Conservation (phyloP, 1,284 basidiomycete genomes). For the Leccinum pachyderme region DNA sequence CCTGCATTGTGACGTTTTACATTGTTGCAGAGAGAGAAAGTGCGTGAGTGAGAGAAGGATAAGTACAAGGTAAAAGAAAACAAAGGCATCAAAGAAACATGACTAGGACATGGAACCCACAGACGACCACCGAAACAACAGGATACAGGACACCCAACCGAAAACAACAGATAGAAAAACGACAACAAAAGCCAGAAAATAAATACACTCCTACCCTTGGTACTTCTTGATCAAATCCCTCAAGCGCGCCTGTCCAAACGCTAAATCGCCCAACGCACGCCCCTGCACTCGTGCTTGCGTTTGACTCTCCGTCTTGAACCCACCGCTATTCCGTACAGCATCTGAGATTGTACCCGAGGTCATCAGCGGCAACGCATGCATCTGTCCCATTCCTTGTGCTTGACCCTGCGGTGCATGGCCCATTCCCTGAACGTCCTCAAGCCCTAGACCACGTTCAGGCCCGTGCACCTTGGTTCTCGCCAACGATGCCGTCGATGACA, state of each 20-base stretch:
- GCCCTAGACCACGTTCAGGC: constrained; percentile 18
- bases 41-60: background rate
- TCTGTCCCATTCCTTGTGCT: constrained; percentile 2
- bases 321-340: background rate
- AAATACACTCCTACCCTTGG: constrained; percentile 41
- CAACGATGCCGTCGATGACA: constrained; percentile 72
- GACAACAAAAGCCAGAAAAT: background rate
- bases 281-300: constrained; percentile 13
- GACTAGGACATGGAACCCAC: background rate
- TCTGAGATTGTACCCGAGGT: constrained; percentile 35
- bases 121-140: background rate
- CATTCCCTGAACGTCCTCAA: background rate
- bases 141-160: background rate
- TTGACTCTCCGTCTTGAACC: constrained; percentile 19
- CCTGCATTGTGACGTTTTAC: background rate
- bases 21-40: background rate
- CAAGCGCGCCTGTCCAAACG: constrained; percentile 71
- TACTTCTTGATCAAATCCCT: constrained; percentile 79
- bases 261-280: constrained; percentile 43
- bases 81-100: background rate
- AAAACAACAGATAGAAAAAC: background rate
- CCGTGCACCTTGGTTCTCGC: constrained; percentile 44
- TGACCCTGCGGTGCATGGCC: background rate
- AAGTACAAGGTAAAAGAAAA: background rate
- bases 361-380: constrained; percentile 27